These are phyloP conservation scores for Ajuga reptans DNA, from an alignment of 305 asterid species.

Conservation along the genomic window DNA sequence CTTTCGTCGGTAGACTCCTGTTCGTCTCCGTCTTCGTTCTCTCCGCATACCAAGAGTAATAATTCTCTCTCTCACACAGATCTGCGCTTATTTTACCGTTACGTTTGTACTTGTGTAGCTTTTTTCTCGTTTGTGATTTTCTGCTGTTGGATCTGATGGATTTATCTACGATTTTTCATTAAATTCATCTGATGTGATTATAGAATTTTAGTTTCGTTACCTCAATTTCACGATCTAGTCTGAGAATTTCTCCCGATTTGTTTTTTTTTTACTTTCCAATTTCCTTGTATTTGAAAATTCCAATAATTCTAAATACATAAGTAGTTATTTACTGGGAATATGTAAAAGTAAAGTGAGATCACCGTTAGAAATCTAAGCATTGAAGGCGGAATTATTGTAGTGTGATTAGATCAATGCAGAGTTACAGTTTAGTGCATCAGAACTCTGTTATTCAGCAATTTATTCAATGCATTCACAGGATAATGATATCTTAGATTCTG, in stretches of 20 bases:
- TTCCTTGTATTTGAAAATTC: not conserved
- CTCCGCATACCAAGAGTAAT: slow-evolving; percentile 83
- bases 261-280: not conserved
- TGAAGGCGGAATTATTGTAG: not conserved
- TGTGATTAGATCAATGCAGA: slow-evolving; percentile 4
- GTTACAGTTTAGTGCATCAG: not conserved
- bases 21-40: slow-evolving; percentile 79
- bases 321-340: not conserved
- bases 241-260: not conserved
- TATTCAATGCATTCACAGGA: not conserved
- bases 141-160: slow-evolving; percentile 30
- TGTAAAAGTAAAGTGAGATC: not conserved
- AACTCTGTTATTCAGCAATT: not conserved
- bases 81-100: slow-evolving; percentile 30
- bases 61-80: slow-evolving; percentile 27
- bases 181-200: not conserved
- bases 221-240: not conserved
- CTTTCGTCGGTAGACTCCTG: slow-evolving; percentile 66
- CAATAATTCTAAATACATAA: not conserved
- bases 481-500: not conserved
- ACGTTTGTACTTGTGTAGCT: not conserved
- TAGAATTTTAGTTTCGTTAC: not conserved
- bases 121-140: not conserved
- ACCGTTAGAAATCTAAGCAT: not conserved
- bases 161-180: not conserved